phyloP scores from a whole-genome alignment of 345 rosid genomes.

The Hibiscus syriacus region DNA sequence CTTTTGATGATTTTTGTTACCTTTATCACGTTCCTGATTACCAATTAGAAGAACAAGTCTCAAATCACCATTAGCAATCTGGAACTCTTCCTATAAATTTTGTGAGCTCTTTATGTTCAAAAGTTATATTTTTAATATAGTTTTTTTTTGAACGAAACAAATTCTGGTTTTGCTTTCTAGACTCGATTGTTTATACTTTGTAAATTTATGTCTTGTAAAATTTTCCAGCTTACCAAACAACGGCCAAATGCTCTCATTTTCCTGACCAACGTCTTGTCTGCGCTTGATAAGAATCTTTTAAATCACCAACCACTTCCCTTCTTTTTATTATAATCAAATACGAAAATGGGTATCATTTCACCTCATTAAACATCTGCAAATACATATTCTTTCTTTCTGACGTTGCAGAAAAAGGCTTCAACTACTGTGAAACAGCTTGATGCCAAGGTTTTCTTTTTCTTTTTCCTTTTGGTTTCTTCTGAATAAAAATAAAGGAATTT shows the following conservation, averaged over 20 bases:
- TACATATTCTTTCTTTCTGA: slow-evolving; percentile 5
- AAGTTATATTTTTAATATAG: neutral
- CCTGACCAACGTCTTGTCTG: slow-evolving; percentile 8
- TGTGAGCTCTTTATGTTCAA: slow-evolving; percentile 17
- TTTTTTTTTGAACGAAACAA: neutral
- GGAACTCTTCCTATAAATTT: slow-evolving; percentile 12
- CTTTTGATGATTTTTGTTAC: slow-evolving; percentile 21
- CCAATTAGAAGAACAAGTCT: slow-evolving; percentile 13
- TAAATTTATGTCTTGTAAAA: neutral
- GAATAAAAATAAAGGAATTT: slow-evolving; percentile 2
- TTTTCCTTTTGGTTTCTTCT: neutral
- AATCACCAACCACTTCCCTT: neutral
- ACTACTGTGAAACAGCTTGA: slow-evolving; percentile 78
- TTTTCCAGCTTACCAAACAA: slow-evolving; percentile 13
- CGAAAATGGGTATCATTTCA: neutral
- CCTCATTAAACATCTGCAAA: neutral
- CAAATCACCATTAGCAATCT: slow-evolving; percentile 17
- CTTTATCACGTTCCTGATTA: slow-evolving; percentile 19
- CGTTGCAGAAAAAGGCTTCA: slow-evolving; percentile 74
- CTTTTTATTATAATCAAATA: neutral
- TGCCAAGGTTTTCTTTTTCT: slow-evolving; percentile 56
- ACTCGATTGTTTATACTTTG: neutral
- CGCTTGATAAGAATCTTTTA: neutral
- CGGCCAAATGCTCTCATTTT: slow-evolving; percentile 12
- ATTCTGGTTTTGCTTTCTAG: neutral